These are phyloP conservation scores for Saccharomycopsis sp. DNA, from an alignment of 805 yeast species.

Conservation along the genomic window DNA sequence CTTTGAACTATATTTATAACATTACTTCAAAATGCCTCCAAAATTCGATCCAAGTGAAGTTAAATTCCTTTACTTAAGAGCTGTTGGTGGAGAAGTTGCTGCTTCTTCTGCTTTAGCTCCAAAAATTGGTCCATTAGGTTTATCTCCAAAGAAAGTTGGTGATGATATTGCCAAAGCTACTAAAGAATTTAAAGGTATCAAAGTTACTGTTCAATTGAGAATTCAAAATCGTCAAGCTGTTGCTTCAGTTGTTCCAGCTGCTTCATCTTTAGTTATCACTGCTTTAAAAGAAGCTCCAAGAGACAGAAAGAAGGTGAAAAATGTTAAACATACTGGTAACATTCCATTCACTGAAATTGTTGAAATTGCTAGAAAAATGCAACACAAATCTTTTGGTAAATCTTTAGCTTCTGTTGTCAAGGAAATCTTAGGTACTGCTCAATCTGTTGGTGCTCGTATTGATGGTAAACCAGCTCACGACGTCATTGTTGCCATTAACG, in stretches of 20 bases:
- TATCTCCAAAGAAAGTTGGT: slow-evolving; percentile 99
- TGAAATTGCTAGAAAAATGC: slow-evolving; percentile 97
- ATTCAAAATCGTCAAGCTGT: slow-evolving; percentile 99
- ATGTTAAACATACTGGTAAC: slow-evolving; percentile 99
- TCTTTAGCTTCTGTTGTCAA: slow-evolving; percentile 92
- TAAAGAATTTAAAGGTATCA: slow-evolving; percentile 97
- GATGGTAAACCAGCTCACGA: slow-evolving; percentile 99
- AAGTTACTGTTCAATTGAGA: slow-evolving; percentile 96
- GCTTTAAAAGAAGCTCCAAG: slow-evolving; percentile 99
- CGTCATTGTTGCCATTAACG: slow-evolving; percentile 95
- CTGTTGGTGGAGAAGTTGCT: slow-evolving; percentile 99
- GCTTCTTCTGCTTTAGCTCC: slow-evolving; percentile 99
- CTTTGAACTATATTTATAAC: too few relatives aligned
- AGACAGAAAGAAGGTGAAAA: slow-evolving; percentile 99
- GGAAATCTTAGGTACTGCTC: slow-evolving; percentile 99
- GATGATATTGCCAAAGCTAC: slow-evolving; percentile 99
- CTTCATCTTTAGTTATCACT: slow-evolving; percentile 96
- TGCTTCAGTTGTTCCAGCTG: slow-evolving; percentile 98
- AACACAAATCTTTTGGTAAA: slow-evolving; percentile 96
- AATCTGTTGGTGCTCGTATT: slow-evolving; percentile 99
- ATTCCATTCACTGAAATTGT: slow-evolving; percentile 91
- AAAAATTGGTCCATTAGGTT: slow-evolving; percentile 99
- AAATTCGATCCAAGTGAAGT: slow-evolving; percentile 98
- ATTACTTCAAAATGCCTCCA: slow-evolving; percentile 68
- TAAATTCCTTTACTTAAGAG: slow-evolving; percentile 97